Percentiles rank a stretch among this genome's conserved stretches.
Conservation (phyloP, 1,284 basidiomycete genomes). For the Moesziomyces parantarcticus region DNA sequence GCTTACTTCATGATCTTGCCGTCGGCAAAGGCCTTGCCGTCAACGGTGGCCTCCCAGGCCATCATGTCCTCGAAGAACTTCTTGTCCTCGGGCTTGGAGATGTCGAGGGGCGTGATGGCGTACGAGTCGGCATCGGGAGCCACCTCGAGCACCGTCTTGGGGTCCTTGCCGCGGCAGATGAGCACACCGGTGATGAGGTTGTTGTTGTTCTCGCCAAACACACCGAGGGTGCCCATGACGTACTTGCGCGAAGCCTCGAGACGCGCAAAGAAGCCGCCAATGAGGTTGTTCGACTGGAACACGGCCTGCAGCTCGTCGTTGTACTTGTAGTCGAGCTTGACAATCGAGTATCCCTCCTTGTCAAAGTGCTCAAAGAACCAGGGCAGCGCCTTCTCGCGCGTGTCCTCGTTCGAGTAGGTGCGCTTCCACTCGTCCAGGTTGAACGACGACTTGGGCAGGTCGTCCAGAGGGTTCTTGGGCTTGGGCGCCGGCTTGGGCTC, state of each 20-base stretch:
- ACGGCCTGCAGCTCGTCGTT: constrained; percentile 88
- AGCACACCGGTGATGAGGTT: constrained; percentile 74
- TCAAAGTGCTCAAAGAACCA: constrained; percentile 77
- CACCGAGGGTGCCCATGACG: constrained; percentile 91
- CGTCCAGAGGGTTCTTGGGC: constrained; percentile 92
- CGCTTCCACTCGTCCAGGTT: constrained; percentile 99
- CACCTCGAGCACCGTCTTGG: constrained; percentile 57
- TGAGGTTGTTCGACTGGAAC: constrained; percentile 72
- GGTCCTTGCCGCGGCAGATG: constrained; percentile 79
- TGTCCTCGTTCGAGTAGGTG: constrained; percentile 96
- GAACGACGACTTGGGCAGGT: constrained; percentile 88
- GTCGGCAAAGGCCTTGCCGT: constrained; percentile 60
- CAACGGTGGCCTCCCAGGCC: constrained; percentile 63
- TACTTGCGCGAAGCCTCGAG: constrained; percentile 71
- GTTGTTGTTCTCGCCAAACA: constrained; percentile 83
- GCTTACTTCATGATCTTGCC: constrained; percentile 67
- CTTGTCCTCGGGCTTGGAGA: constrained; percentile 64
- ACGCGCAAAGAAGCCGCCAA: constrained; percentile 94
- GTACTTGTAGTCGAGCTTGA: constrained; percentile 97
- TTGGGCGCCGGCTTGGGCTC: constrained; percentile 74
- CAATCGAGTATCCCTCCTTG: constrained; percentile 86
- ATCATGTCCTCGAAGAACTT: constrained; percentile 68
- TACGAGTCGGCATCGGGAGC: constrained; percentile 96
- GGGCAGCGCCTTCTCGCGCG: constrained; percentile 68
- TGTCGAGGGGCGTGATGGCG: constrained; percentile 74